A percentile compares a stretch with the other conserved stretches of the same genome.
Conservation (phyloP, 139 green algal species). For the Tetradesmus lagerheimii region DNA sequence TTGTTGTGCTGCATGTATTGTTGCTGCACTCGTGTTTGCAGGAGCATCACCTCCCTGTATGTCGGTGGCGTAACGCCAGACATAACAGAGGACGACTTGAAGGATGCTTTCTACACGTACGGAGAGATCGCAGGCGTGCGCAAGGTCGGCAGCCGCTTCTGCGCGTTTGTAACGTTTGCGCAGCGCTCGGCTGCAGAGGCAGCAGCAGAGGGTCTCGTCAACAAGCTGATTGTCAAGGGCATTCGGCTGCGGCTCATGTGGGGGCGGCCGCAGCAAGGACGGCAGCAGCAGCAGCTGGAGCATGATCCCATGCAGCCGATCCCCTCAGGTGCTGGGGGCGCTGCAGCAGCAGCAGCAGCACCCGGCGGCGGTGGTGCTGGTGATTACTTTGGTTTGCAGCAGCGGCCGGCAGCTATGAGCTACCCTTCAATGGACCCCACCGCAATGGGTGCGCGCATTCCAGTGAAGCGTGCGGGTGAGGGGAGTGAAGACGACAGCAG, state of each 20-base stretch:
- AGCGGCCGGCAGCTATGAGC: constrained; percentile 14
- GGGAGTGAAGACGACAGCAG: constrained; percentile 9
- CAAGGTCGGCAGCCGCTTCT: constrained; percentile 67
- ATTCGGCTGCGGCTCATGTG: constrained; percentile 89
- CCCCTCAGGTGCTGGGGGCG: not conserved
- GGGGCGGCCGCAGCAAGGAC: constrained; percentile 78
- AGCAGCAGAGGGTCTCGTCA: constrained; percentile 82
- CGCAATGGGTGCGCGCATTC: constrained; percentile 60
- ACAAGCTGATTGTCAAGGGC: constrained; percentile 90
- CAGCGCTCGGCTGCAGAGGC: constrained; percentile 84
- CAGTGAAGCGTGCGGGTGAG: constrained; percentile 12
- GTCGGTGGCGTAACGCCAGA: constrained; percentile 84
- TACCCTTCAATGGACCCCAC: constrained; percentile 69
- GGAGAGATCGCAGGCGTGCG: constrained; percentile 88
- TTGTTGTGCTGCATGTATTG: not conserved
- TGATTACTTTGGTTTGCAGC: constrained; percentile 48
- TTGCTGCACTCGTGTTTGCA: constrained; percentile 2
- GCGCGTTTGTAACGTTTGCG: constrained; percentile 92
- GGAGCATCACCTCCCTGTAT: constrained; percentile 94
- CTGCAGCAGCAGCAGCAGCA: constrained; percentile 23
- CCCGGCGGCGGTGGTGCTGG: not conserved
- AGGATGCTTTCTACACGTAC: constrained; percentile 89
- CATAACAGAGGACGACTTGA: constrained; percentile 90
- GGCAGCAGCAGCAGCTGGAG: not conserved
- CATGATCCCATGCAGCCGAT: constrained; percentile 54